These are phyloP conservation scores for Colletotrichum costaricense DNA, from an alignment of 2,329 filamentous ascomycete species.

Conservation along the genomic window DNA sequence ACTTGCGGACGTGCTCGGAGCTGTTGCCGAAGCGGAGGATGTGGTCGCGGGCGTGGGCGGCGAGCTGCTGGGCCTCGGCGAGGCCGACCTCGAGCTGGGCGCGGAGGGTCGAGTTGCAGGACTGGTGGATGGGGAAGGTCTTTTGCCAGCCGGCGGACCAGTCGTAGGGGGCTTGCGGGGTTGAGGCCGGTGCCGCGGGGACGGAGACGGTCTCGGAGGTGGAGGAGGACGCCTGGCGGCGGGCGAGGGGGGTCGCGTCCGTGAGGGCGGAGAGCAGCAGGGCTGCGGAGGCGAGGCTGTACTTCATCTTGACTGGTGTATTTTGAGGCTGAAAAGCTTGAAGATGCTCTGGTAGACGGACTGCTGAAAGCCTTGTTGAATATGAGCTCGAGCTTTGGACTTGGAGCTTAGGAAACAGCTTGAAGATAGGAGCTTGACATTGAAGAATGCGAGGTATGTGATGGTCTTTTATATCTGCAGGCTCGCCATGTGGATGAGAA, in stretches of 20 bases:
- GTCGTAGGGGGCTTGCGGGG: slow-evolving; percentile 41
- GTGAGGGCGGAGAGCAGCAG: slow-evolving; percentile 41
- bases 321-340: too few relatives aligned
- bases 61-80: slow-evolving; percentile 67
- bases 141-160: slow-evolving; percentile 48
- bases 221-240: slow-evolving; percentile 32
- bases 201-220: slow-evolving; percentile 35
- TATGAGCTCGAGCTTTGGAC: slow-evolving; percentile 1
- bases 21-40: slow-evolving; percentile 67
- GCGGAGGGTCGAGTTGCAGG: slow-evolving; percentile 73
- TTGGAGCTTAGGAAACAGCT: slow-evolving; percentile 12
- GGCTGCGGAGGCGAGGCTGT: slow-evolving; percentile 25
- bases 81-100: slow-evolving; percentile 67
- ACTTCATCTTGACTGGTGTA: slow-evolving; percentile 23
- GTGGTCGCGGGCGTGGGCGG: slow-evolving; percentile 71
- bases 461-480: slow-evolving; percentile 30
- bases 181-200: slow-evolving; percentile 35
- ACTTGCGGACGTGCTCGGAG: slow-evolving; percentile 71
- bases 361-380: neutral
- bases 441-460: neutral
- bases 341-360: neutral
- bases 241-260: slow-evolving; percentile 42
- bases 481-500: neutral
- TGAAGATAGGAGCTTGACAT: neutral
- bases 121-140: slow-evolving; percentile 67